phyloP scores from a whole-genome alignment of 116 monocot species.

The Posidonia oceanica region DNA sequence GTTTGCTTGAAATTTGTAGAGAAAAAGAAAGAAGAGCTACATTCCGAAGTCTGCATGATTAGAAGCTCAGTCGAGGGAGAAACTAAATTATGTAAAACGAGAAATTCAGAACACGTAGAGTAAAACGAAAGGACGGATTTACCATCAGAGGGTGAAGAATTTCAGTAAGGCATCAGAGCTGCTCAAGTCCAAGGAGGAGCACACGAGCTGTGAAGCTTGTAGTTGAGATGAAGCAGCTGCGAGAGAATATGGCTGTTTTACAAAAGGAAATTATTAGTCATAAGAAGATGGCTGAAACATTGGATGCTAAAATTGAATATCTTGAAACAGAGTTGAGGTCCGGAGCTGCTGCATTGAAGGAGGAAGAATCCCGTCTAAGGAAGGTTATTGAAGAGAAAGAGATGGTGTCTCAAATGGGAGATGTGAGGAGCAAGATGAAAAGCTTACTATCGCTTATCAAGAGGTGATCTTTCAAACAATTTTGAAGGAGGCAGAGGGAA shows the following conservation, averaged over 20 bases:
- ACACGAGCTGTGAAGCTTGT: conserved; percentile 21
- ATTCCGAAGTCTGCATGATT: conserved; percentile 16
- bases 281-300: conserved; percentile 22
- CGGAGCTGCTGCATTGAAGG: conserved; percentile 16
- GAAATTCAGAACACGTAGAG: conserved; percentile 35
- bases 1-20: conserved; percentile 19
- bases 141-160: conserved; percentile 6
- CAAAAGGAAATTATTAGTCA: conserved; percentile 28
- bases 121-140: conserved; percentile 6
- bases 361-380: conserved; percentile 22
- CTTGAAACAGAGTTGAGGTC: conserved; percentile 28
- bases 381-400: conserved; percentile 32
- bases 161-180: conserved; percentile 70
- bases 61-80: conserved; percentile 42
- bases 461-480: conserved; percentile 35
- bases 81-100: conserved; percentile 30
- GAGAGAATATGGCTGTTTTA: conserved; percentile 26
- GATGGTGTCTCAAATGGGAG: conserved; percentile 24
- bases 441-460: conserved; percentile 50
- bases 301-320: conserved; percentile 26
- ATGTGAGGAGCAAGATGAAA: conserved; percentile 20
- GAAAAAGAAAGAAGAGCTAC: conserved; percentile 49
- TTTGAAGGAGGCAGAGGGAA: conserved; percentile 43
- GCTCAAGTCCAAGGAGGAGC: conserved; percentile 70
- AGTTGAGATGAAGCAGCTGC: conserved; percentile 41